Evolutionary conservation across 2,329 filamentous ascomycete species (phyloP).

Genomic region (Sporothrix mexicana): DNA sequence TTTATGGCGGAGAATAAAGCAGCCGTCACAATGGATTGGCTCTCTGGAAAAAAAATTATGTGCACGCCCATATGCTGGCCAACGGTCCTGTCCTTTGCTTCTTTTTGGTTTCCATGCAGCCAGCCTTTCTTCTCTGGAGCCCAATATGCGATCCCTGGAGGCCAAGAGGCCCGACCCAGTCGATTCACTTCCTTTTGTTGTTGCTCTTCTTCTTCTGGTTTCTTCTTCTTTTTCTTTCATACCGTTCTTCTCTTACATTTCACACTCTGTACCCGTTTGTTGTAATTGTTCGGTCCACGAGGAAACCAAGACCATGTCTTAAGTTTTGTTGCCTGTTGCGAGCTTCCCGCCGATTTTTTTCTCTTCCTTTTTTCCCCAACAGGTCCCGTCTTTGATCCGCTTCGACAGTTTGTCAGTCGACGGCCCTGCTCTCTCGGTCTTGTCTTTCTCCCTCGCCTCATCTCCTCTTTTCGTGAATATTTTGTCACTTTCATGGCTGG

Average conservation of each 20-base stretch:
- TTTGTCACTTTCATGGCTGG: not conserved
- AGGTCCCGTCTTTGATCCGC: conserved; percentile 5
- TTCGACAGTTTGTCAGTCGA: not conserved
- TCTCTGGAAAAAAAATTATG: not conserved
- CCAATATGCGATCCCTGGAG: conserved; percentile 23
- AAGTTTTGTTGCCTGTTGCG: not conserved
- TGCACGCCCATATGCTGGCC: not conserved
- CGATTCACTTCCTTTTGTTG: not conserved
- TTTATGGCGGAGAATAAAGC: not conserved
- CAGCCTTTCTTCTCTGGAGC: conserved; percentile 25
- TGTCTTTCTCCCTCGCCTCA: not conserved
- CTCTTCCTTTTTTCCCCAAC: conserved; percentile 9
- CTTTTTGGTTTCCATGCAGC: conserved; percentile 27
- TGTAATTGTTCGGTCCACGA: conserved; percentile 2
- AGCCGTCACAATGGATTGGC: not conserved
- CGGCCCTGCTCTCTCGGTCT: conserved; percentile 10
- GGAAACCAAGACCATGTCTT: conserved; percentile 15
- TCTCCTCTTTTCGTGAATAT: not conserved
- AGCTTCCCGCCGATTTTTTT: not conserved
- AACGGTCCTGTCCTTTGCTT: not conserved
- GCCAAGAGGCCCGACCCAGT: conserved; percentile 7
- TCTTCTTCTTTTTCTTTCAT: not conserved
- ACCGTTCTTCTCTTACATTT: not conserved
- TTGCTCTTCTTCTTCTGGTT: not conserved
- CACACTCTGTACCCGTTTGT: conserved; percentile 1